Conservation (phyloP, 768 basidiomycete species). For the Lanmaoa pseudosensibilis region DNA sequence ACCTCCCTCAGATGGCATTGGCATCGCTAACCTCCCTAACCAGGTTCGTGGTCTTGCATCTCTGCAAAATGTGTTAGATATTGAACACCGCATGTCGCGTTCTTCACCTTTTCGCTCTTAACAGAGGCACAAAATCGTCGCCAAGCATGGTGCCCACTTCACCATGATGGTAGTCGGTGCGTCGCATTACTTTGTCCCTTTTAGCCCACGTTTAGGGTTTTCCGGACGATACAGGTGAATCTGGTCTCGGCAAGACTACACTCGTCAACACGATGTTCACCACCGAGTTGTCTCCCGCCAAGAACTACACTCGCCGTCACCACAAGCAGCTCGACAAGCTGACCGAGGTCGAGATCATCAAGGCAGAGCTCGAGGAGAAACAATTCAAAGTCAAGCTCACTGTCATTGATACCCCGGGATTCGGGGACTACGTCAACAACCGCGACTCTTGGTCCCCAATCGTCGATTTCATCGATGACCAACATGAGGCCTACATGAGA, state of each 20-base stretch:
- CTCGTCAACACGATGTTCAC: slow-evolving; percentile 99
- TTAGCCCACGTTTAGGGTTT: not conserved
- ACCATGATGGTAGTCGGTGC: slow-evolving; percentile 98
- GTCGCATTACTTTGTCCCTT: not conserved
- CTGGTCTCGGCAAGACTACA: slow-evolving; percentile 95
- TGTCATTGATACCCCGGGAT: slow-evolving; percentile 98
- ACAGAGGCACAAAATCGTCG: slow-evolving; percentile 98
- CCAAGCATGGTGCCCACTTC: slow-evolving; percentile 95
- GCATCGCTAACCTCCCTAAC: slow-evolving; percentile 96
- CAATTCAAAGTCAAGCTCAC: slow-evolving; percentile 99
- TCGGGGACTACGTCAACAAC: slow-evolving; percentile 99
- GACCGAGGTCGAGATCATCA: slow-evolving; percentile 98
- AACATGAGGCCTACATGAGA: slow-evolving; percentile 93
- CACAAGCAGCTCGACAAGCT: slow-evolving; percentile 98
- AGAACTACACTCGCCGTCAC: slow-evolving; percentile 88
- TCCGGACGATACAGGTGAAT: slow-evolving; percentile 65
- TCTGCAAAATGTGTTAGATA: not conserved
- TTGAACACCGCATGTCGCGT: not conserved
- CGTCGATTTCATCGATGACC: slow-evolving; percentile 97
- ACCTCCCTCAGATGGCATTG: slow-evolving; percentile 70
- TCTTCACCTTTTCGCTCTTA: slow-evolving; percentile 4
- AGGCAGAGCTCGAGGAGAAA: slow-evolving; percentile 98
- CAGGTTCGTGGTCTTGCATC: slow-evolving; percentile 59
- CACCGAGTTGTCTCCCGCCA: slow-evolving; percentile 88
- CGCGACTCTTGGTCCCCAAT: slow-evolving; percentile 98